Evolutionary conservation across 306 rosid genomes (phyloP), one percentile per base, ranked within the genome.

Genomic region (Canavalia gladiata): DNA sequence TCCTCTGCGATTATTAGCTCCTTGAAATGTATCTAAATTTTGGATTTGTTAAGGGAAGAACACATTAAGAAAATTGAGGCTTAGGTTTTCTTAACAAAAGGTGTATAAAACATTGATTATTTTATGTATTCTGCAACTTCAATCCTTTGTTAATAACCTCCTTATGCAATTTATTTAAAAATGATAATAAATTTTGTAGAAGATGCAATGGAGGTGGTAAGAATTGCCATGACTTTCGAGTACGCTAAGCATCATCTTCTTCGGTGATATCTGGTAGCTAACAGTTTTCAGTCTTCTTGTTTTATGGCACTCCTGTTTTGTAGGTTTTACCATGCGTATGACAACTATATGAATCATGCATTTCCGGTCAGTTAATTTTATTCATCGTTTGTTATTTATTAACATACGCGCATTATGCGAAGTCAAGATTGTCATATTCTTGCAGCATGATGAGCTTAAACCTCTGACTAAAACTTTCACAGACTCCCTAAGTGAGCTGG

Each of bases 271-370:
- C 63, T 72, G 64, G 56, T 35, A n/a, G 52, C 78, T 57, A 51
- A 72, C 66, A 7, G 7, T 69, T 80, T 68, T 77, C 71, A 5
- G 30, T 57, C 10, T 70, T 63, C 2, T 54, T 31, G 37, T 34
- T 43, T 67, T 79, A 1, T 52, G 62, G 52, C 30, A 7, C 70
- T 72, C 8, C 18, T 76, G 73, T 59, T 79, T 81, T 81, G 76
- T 84, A 93, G 97, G 99, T 95, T 95, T 87, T 92, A 91, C 80
- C 99, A 95, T 81, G 99, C 98, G 0, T 91, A 95, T 83, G 97
- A 91, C 88, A 95, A 93, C 89, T 91, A 95, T 81, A 93, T 95
- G 98, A 83, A 70, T 75, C 78, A 95, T 83, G 96, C 97, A 62
- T 95, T 95, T 90, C 99, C 97, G 92, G 99, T 95, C 68, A 72